Conservation (phyloP, 768 basidiomycete genomes). For the Boletus subparvulus region DNA sequence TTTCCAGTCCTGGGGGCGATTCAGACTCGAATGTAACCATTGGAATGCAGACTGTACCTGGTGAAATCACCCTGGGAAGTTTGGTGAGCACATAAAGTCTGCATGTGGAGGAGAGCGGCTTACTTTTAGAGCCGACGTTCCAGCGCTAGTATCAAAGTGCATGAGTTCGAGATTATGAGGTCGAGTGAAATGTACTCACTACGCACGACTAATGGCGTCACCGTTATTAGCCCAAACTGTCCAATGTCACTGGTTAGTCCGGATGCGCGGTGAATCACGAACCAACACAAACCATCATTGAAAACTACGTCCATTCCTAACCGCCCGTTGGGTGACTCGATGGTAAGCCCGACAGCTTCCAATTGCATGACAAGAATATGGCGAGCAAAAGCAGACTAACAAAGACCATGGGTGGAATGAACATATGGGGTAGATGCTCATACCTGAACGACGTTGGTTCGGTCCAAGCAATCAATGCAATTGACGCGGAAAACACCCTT, state of each 20-base stretch:
- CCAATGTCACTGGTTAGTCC: background rate
- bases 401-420: slow-evolving; percentile 5
- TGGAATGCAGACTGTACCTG: slow-evolving; percentile 43
- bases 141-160: slow-evolving; percentile 58
- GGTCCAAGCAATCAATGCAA: slow-evolving; percentile 93
- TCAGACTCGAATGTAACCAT: slow-evolving; percentile 5
- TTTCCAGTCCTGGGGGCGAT: slow-evolving; percentile 75
- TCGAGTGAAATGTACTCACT: slow-evolving; percentile 47
- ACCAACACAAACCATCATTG: slow-evolving; percentile 61
- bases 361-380: slow-evolving; percentile 75
- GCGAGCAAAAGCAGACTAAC: slow-evolving; percentile 87
- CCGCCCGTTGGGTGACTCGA: slow-evolving; percentile 51
- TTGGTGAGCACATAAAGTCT: slow-evolving; percentile 6
- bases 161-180: background rate
- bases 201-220: slow-evolving; percentile 87
- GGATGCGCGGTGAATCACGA: background rate
- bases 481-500: slow-evolving; percentile 87
- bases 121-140: slow-evolving; percentile 94
- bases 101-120: slow-evolving; percentile 19
- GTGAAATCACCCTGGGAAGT: slow-evolving; percentile 76
- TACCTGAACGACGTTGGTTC: slow-evolving; percentile 93
- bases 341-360: slow-evolving; percentile 66
- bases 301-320: slow-evolving; percentile 71
- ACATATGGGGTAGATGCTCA: slow-evolving; percentile 9
- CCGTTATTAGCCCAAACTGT: slow-evolving; percentile 98